phyloP scores from a whole-genome alignment of 2,329 filamentous ascomycete genomes.

The Talaromyces pinophilus region DNA sequence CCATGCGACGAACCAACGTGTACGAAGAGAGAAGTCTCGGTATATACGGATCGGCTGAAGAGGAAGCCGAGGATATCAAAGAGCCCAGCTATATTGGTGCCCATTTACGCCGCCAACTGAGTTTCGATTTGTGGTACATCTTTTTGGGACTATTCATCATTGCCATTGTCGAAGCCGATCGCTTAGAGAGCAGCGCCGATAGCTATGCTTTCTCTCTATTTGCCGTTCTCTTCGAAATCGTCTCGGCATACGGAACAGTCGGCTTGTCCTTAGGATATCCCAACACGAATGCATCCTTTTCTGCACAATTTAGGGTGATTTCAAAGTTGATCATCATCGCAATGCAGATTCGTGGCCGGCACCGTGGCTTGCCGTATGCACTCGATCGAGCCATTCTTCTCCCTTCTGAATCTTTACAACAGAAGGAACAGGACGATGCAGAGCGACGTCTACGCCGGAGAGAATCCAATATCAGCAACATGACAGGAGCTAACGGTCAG shows the following conservation, averaged over 20 bases:
- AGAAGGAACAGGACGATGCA: constrained; percentile 59
- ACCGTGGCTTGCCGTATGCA: constrained; percentile 66
- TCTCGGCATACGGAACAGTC: constrained; percentile 92
- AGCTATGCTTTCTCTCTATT: constrained; percentile 66
- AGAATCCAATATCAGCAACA: constrained; percentile 38
- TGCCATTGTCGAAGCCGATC: constrained; percentile 77
- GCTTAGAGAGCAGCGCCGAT: constrained; percentile 61
- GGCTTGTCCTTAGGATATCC: constrained; percentile 85
- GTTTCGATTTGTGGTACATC: constrained; percentile 97
- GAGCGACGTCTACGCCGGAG: constrained; percentile 47
- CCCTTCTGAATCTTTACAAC: constrained; percentile 64
- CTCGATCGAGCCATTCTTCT: constrained; percentile 70
- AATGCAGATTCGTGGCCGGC: constrained; percentile 66
- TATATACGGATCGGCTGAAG: constrained; percentile 68
- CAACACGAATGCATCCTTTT: constrained; percentile 74
- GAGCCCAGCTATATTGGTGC: constrained; percentile 83
- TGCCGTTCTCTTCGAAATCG: constrained; percentile 75
- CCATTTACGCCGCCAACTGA: constrained; percentile 88
- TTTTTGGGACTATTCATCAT: constrained; percentile 93
- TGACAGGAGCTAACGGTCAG: constrained; percentile 19
- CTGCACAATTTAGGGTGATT: constrained; percentile 73
- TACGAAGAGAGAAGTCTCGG: constrained; percentile 78
- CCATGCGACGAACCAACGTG: constrained; percentile 88
- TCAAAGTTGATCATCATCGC: constrained; percentile 66
- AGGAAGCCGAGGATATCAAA: constrained; percentile 54